Percentiles rank a stretch among this genome's conserved stretches.
Conservation (phyloP, 805 yeast species). For the Pichia phayaonensis region DNA sequence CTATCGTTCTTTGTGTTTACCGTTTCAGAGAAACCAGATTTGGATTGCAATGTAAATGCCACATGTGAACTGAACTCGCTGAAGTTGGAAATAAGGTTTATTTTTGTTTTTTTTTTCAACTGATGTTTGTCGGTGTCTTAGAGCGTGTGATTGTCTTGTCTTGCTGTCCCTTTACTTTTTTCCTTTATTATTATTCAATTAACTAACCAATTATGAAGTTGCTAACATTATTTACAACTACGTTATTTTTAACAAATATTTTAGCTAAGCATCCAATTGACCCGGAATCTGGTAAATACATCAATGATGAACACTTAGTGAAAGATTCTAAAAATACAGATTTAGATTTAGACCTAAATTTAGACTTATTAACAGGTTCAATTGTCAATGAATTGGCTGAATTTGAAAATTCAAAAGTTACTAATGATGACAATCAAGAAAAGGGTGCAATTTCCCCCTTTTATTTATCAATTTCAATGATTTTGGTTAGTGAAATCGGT, state of each 20-base stretch:
- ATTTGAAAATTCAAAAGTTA: not conserved
- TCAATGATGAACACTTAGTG: not conserved
- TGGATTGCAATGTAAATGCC: too few species aligned
- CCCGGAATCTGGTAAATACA: not conserved
- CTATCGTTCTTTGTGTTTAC: too few species aligned
- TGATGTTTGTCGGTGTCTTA: not conserved
- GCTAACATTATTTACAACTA: not conserved
- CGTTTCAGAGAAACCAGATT: too few species aligned
- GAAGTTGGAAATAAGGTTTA: too few species aligned
- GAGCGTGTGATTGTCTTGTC: not conserved
- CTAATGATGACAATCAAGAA: not conserved
- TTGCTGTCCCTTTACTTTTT: not conserved
- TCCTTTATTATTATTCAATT: too few species aligned
- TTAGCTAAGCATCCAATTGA: not conserved
- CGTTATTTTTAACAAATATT: not conserved
- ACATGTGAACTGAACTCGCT: too few species aligned
- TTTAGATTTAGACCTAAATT: not conserved
- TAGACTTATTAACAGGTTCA: not conserved
- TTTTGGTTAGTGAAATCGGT: conserved; percentile 90
- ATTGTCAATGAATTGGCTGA: not conserved
- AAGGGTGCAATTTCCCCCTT: conserved; percentile 34
- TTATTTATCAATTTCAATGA: conserved; percentile 84
- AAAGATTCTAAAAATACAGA: not conserved
- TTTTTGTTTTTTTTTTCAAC: too few species aligned
- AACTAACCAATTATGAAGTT: not conserved